Percentiles rank a stretch among this genome's conserved stretches.
These are phyloP conservation scores for Mucuna pruriens DNA, from an alignment of 306 rosid species.

Conservation along the genomic window DNA sequence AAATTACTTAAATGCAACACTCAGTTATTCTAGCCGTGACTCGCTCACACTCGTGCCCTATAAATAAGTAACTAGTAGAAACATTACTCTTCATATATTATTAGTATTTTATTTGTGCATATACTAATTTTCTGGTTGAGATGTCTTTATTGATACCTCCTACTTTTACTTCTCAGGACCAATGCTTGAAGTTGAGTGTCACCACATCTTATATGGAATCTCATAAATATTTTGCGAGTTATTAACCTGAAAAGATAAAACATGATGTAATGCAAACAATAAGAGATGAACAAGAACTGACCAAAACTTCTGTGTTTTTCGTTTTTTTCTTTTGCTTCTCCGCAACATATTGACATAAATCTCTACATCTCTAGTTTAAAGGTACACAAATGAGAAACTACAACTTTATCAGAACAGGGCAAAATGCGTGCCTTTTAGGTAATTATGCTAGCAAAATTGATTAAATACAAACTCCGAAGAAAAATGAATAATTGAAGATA, in stretches of 20 bases:
- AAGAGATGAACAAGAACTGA: background rate
- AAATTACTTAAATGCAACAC: too few species aligned
- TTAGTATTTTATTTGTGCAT: too few species aligned
- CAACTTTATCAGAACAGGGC: slow-evolving; percentile 20
- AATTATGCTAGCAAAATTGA: slow-evolving; percentile 46
- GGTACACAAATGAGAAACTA: slow-evolving; percentile 25
- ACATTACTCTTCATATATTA: too few species aligned
- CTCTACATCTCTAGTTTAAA: slow-evolving; percentile 7
- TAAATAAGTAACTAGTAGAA: too few species aligned
- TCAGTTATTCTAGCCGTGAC: too few species aligned
- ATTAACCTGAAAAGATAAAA: background rate
- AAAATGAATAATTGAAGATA: slow-evolving; percentile 34
- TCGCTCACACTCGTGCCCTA: too few species aligned
- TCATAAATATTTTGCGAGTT: slow-evolving; percentile 14
- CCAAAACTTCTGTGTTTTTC: background rate
- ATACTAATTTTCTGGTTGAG: too few species aligned
- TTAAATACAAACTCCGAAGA: slow-evolving; percentile 27
- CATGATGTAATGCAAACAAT: background rate
- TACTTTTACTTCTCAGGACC: too few species aligned
- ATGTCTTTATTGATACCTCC: too few species aligned
- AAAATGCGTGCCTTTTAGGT: slow-evolving; percentile 20
- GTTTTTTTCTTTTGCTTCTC: background rate
- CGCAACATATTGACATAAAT: slow-evolving; percentile 3
- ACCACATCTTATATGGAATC: background rate
- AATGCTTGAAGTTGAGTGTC: too few species aligned